Base-by-base conservation (phyloP, 2,329 filamentous ascomycete species). In the Aspergillus novofumigatus region DNA sequence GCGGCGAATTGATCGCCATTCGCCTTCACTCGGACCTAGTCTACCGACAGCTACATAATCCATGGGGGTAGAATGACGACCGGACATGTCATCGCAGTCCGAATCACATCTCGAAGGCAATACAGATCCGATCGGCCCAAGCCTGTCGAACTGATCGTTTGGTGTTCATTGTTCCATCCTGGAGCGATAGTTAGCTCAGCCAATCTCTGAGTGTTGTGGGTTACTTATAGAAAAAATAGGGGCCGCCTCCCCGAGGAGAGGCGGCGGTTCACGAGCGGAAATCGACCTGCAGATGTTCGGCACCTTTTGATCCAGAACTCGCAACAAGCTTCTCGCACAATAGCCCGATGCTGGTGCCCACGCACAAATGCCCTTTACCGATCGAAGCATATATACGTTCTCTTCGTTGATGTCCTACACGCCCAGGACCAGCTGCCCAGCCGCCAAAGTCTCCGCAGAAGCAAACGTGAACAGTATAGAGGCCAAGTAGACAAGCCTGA, bases 401-500 rank as follows among this genome's bases (percentile, higher is more conserved):
- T 53, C 54, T 55, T 63, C 60, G 53, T 57, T 55, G 55, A 35
- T 54, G 55, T 51, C 48, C 61, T 60, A 55, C 56, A 49, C 48
- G 58, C 26, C 47, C 55, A 44, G 56, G 56, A 53, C 56, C n/a
- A 53, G 59, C 54, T 49, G 45, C 42, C 45, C 44, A 38, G 48
- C 35, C 49, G 42, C 26, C 48, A 52, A 42, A 49, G 48, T 7
- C 17, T 23, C n/a, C 26, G 45, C 51, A 23, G 52, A 63, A 49
- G 59, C 44, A 54, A 47, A 44, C 20, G 48, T 45, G 28, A 60
- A 51, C 62, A 58, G 28, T 53, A 63, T 48, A 55, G 42, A 53
- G 70, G 69, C 65, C 79, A 54, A 32, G 53, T 83, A 79, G 90
- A 93, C 90, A 92, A 93, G 91, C 83, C 90, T 80, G 91, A 86